A percentile compares a stretch with the other conserved stretches of the same genome.
phyloP scores from a whole-genome alignment of 2,329 filamentous ascomycete genomes.

The Amauroascus niger region DNA sequence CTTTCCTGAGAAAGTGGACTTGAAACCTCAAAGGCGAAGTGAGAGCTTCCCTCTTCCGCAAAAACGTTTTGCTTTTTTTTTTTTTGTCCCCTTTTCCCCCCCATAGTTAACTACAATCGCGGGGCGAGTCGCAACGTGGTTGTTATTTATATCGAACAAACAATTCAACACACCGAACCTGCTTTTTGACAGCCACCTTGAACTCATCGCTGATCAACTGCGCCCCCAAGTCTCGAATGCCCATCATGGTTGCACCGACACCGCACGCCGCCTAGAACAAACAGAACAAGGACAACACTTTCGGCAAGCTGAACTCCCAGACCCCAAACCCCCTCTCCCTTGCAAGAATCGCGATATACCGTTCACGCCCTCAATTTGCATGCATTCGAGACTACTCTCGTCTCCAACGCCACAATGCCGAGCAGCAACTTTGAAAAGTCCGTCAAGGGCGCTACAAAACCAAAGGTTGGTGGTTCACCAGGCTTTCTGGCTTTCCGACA shows the following conservation, averaged over 20 bases:
- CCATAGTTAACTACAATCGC: neutral
- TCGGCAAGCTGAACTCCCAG: neutral
- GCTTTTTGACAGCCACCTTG: too few species aligned
- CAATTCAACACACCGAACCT: too few species aligned
- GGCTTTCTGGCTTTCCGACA: neutral
- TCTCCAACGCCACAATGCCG: constrained; percentile 20
- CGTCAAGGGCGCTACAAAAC: constrained; percentile 96
- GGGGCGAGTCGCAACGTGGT: too few species aligned
- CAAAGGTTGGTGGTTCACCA: constrained; percentile 63
- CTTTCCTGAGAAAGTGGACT: neutral
- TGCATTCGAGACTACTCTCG: neutral
- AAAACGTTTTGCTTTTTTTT: too few species aligned
- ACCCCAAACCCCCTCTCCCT: neutral
- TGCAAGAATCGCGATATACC: neutral
- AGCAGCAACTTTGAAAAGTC: constrained; percentile 96
- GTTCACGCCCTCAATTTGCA: neutral
- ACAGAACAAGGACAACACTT: neutral
- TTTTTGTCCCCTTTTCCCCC: too few species aligned
- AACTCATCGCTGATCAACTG: neutral
- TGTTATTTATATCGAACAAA: too few species aligned
- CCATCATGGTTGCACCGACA: constrained; percentile 1
- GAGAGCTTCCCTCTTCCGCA: too few species aligned
- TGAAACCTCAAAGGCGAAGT: too few species aligned
- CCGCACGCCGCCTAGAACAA: neutral
- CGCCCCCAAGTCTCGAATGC: neutral